These are phyloP conservation scores for Ceratocystis colombiana DNA, from an alignment of 2,329 filamentous ascomycete species.

Conservation along the genomic window DNA sequence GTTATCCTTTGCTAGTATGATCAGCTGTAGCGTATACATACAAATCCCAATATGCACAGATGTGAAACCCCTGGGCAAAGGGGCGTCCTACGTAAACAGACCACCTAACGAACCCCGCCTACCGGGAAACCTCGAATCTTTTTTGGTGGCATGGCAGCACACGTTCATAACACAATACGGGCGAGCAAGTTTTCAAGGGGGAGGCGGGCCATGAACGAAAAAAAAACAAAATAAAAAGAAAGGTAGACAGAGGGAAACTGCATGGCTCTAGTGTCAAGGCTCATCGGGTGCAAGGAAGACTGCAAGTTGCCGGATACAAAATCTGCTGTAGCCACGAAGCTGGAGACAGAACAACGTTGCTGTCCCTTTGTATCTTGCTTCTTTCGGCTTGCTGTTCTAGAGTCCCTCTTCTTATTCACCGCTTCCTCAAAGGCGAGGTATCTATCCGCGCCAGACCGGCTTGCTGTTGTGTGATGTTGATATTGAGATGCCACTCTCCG, in stretches of 20 bases:
- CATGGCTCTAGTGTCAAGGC: background rate
- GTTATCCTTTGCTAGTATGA: background rate
- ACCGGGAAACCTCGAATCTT: background rate
- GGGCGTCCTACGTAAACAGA: constrained; percentile 6
- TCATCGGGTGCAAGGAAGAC: background rate
- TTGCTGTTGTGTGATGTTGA: background rate
- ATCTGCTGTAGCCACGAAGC: background rate
- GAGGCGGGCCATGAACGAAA: background rate
- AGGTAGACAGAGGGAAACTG: background rate
- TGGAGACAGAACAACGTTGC: background rate
- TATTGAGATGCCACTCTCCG: background rate
- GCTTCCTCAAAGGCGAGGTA: background rate
- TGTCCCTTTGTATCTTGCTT: background rate
- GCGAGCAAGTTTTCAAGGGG: background rate
- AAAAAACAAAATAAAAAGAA: background rate
- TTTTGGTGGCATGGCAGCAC: constrained; percentile 1
- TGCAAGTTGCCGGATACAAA: background rate
- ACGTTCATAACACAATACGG: background rate
- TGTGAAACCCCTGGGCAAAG: constrained; percentile 3
- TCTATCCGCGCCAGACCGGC: background rate
- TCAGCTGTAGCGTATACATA: background rate
- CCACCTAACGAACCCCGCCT: constrained; percentile 9
- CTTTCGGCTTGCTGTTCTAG: background rate
- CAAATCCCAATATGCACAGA: background rate
- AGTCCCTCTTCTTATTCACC: background rate